These are phyloP conservation scores for Aspergillus uvarum DNA, from an alignment of 2,329 filamentous ascomycete species.

Conservation along the genomic window DNA sequence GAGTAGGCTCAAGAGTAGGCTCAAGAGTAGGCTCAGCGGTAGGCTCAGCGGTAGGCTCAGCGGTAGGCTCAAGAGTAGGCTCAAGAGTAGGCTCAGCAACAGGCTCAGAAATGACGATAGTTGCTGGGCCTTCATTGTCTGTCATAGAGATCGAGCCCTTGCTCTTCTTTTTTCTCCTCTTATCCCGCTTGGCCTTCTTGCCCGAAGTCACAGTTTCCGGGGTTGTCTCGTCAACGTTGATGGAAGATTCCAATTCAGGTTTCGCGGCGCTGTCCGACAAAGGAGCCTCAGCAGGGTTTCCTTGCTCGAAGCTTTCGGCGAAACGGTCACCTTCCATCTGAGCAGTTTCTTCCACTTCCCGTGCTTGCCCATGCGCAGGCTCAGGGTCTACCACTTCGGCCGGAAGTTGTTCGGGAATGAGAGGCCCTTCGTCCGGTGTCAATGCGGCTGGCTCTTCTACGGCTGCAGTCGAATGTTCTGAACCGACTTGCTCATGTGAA, in stretches of 20 bases:
- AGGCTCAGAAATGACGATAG: too few relatives aligned
- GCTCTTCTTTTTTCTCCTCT: slow-evolving; percentile 27
- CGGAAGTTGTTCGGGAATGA: neutral
- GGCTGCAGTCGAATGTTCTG: neutral
- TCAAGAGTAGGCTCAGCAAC: neutral
- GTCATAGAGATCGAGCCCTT: slow-evolving; percentile 12
- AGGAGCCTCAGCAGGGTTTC: neutral
- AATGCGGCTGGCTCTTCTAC: neutral
- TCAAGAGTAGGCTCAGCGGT: neutral
- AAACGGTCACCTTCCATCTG: neutral
- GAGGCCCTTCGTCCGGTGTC: neutral
- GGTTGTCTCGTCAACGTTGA: slow-evolving; percentile 14
- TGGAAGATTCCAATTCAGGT: neutral
- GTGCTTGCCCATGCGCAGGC: neutral
- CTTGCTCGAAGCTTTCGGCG: neutral
- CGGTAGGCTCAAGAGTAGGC: neutral
- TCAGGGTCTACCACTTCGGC: neutral
- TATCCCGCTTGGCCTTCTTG: slow-evolving; percentile 26
- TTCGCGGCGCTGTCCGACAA: neutral
- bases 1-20: neutral
- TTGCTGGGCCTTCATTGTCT: slow-evolving; percentile 2
- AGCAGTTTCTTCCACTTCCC: neutral
- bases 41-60: neutral
- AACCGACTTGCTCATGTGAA: neutral
- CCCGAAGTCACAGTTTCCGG: slow-evolving; percentile 12